Conservation (phyloP, 2,329 filamentous ascomycete species). For the Davidsoniella virescens region DNA sequence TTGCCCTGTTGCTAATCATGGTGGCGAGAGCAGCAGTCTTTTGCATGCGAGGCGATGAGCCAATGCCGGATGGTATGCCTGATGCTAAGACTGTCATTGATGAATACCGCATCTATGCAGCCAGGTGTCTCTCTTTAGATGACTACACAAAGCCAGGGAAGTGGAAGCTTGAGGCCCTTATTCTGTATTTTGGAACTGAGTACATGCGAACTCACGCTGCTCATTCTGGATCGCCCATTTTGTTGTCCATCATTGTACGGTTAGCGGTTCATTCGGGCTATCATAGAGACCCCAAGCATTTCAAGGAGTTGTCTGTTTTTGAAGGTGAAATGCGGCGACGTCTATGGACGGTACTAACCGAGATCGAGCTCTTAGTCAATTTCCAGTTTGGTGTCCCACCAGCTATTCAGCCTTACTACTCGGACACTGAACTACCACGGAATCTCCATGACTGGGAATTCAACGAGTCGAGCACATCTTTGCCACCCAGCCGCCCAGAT, state of each 20-base stretch:
- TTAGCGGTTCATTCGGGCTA: conserved; percentile 40
- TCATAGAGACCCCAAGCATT: conserved; percentile 36
- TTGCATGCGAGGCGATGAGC: conserved; percentile 15
- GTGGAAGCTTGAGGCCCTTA: conserved; percentile 17
- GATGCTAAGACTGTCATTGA: conserved; percentile 14
- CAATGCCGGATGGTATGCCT: conserved; percentile 15
- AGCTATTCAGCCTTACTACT: conserved; percentile 30
- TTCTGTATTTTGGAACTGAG: conserved; percentile 18
- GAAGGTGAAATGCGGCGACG: conserved; percentile 37
- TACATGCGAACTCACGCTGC: conserved; percentile 17
- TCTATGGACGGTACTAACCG: conserved; percentile 37
- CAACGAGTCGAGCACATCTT: conserved; percentile 27
- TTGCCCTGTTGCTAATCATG: conserved; percentile 21
- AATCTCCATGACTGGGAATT: conserved; percentile 36
- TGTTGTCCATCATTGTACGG: conserved; percentile 17
- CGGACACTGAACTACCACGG: conserved; percentile 28
- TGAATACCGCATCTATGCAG: conserved; percentile 16
- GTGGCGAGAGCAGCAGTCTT: conserved; percentile 19
- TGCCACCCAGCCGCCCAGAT: conserved; percentile 27
- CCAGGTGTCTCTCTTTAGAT: conserved; percentile 19
- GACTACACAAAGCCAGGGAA: conserved; percentile 19
- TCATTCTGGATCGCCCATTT: conserved; percentile 17
- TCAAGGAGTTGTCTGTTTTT: conserved; percentile 30
- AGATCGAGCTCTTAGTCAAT: conserved; percentile 36
- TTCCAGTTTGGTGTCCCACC: conserved; percentile 37